Evolutionary conservation across 1,284 basidiomycete species (phyloP), one percentile per base, ranked within the genome.

Genomic region (Cutaneotrichosporon sp.): DNA sequence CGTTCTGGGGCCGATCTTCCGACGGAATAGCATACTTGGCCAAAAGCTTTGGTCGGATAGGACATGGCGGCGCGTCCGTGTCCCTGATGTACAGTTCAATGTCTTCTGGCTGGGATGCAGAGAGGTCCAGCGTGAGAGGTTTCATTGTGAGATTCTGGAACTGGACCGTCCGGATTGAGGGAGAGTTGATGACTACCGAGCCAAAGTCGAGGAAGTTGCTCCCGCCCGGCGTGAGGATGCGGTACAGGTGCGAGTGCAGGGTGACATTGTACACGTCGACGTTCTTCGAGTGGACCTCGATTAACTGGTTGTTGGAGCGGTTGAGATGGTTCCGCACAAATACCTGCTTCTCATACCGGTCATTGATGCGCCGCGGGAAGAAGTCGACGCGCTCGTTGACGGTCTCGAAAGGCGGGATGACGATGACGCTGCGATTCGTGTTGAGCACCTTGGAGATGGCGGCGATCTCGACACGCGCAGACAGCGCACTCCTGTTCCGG

Each of bases 131-230:
- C 3, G 66, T 55, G 6, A 79, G 67, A 16, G 62, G 66, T 26
- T 71, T 59, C 17, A 46, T 27, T 1, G 71, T 66, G 17, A 77
- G 66, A 54, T 79, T 79, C 51, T 78, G 76, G 43, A 79, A 73
- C 24, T 70, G 67, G 19, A 79, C 75, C 0, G 74, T 77, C 17
- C 78, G 72, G 46, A 79, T 65, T 3, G 76, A 65, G 14, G 74
- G 67, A 31, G 75, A 73, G 63, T 77, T 76, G 68, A 79, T 76
- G 49, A 78, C 72, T 41, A 79, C 78, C 25, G 75, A 75, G 31
- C 77, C 77, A 61, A 79, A 79, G 53, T 79, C 78, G 49, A 79
- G 61, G 53, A 77, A 78, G 65, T 79, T 79, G 51, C 72, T 70
- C 8, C 78, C 78, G 14, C 74, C 72, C 2, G 77, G 75, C 11